A percentile compares a stretch with the other conserved stretches of the same genome.
These are phyloP conservation scores for Lactifluus piperatus DNA, from an alignment of 768 basidiomycete genomes.

Conservation along the genomic window DNA sequence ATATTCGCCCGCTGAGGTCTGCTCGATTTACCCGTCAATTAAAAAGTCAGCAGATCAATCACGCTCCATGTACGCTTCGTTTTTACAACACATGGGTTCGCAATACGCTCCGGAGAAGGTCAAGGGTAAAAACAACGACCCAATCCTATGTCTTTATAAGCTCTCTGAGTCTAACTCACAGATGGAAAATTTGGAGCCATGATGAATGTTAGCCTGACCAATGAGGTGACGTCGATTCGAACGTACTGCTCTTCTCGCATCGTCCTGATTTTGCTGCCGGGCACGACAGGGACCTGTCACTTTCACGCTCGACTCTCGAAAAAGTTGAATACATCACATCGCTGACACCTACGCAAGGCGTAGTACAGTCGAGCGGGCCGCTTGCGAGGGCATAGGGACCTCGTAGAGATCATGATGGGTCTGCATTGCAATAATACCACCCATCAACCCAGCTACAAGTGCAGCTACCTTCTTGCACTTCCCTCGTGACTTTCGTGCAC, in stretches of 20 bases:
- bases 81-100: conserved; percentile 57
- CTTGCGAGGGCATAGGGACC: no score
- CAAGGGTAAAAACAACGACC: conserved; percentile 44
- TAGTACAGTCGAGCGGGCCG: not conserved
- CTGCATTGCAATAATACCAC: not conserved
- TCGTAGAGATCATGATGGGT: not conserved
- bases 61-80: conserved; percentile 58
- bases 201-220: conserved; percentile 85
- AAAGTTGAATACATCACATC: conserved; percentile 53
- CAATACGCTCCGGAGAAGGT: conserved; percentile 69
- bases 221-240: conserved; percentile 52
- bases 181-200: conserved; percentile 95
- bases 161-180: conserved; percentile 27
- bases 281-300: conserved; percentile 67
- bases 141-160: not conserved
- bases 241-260: conserved; percentile 6
- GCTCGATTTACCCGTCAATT: not conserved
- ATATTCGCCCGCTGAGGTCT: not conserved
- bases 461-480: no score
- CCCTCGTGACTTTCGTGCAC: no score
- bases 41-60: conserved; percentile 58
- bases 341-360: not conserved
- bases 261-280: conserved; percentile 3
- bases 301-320: conserved; percentile 75
- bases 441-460: not conserved